Percentiles rank a stretch among this genome's conserved stretches.
phyloP scores from a whole-genome alignment of 225 moss, liverwort and hornwort genomes.

The Pseudisothecium myosuroides region DNA sequence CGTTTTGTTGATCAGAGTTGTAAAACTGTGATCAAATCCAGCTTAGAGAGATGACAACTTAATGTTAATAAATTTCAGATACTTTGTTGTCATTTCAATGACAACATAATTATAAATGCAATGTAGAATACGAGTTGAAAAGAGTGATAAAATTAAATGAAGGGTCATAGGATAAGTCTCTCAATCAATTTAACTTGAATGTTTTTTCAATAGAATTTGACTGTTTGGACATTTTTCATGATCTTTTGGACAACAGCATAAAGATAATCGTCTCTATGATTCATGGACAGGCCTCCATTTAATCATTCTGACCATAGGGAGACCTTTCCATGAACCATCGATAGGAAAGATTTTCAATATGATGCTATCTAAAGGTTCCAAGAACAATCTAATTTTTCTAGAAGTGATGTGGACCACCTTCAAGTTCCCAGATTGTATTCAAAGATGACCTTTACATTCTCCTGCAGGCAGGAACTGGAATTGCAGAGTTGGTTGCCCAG shows the following conservation, averaged over 20 bases:
- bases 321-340: neutral
- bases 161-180: neutral
- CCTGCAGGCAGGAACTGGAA: constrained; percentile 49
- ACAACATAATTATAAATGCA: neutral
- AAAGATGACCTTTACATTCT: neutral
- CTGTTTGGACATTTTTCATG: neutral
- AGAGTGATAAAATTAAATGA: neutral
- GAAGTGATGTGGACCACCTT: neutral
- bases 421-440: neutral
- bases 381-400: neutral
- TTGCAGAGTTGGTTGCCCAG: constrained; percentile 42
- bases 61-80: neutral
- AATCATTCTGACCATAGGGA: neutral
- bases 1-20: neutral
- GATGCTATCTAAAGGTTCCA: neutral
- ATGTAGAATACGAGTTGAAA: neutral
- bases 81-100: neutral
- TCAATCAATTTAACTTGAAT: neutral
- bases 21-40: neutral
- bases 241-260: too few species aligned
- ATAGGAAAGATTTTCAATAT: neutral
- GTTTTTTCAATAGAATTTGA: neutral
- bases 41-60: neutral
- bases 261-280: neutral
- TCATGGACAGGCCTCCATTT: neutral